A percentile compares a stretch with the other conserved stretches of the same genome.
These are phyloP conservation scores for Pilatotrama ljubarskyi DNA, from an alignment of 768 basidiomycete species.

Conservation along the genomic window DNA sequence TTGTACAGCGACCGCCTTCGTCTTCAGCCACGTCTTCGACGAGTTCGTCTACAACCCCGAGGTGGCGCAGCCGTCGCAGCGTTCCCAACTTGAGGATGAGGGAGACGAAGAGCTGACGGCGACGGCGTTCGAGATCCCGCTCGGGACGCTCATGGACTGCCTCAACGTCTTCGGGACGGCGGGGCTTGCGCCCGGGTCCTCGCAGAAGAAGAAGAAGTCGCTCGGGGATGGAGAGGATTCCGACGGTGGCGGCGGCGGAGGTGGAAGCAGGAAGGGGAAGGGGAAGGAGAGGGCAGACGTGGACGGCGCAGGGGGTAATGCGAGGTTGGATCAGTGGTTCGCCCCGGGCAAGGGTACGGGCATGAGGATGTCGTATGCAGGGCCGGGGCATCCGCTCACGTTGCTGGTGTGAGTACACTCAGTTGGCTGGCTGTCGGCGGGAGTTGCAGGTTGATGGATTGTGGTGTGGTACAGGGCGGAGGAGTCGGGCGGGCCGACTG, in stretches of 20 bases:
- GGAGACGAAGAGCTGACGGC: slow-evolving; percentile 17
- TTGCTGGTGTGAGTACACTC: slow-evolving; percentile 61
- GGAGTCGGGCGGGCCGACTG: slow-evolving; percentile 78
- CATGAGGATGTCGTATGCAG: slow-evolving; percentile 83
- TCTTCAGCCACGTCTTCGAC: slow-evolving; percentile 76
- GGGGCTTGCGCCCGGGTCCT: slow-evolving; percentile 30
- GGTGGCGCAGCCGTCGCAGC: slow-evolving; percentile 17
- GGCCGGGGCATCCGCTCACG: slow-evolving; percentile 75
- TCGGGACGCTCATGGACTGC: slow-evolving; percentile 84
- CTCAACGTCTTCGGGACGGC: slow-evolving; percentile 93
- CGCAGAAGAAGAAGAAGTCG: slow-evolving; percentile 49
- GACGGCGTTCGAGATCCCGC: slow-evolving; percentile 76
- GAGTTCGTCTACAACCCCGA: slow-evolving; percentile 68
- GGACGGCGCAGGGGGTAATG: slow-evolving; percentile 29
- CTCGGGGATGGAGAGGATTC: slow-evolving; percentile 47
- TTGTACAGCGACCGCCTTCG: slow-evolving; percentile 76
- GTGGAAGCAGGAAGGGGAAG: slow-evolving; percentile 21
- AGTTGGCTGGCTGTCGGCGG: neutral
- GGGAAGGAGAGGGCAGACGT: slow-evolving; percentile 35
- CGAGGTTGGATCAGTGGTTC: slow-evolving; percentile 61
- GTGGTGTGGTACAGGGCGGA: slow-evolving; percentile 54
- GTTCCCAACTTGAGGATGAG: slow-evolving; percentile 26
- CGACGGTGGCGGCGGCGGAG: slow-evolving; percentile 40
- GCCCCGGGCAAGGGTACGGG: slow-evolving; percentile 69
- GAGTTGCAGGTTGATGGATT: neutral